Evolutionary conservation across 1,284 basidiomycete genomes (phyloP).

Genomic region (Trametes versicolor): DNA sequence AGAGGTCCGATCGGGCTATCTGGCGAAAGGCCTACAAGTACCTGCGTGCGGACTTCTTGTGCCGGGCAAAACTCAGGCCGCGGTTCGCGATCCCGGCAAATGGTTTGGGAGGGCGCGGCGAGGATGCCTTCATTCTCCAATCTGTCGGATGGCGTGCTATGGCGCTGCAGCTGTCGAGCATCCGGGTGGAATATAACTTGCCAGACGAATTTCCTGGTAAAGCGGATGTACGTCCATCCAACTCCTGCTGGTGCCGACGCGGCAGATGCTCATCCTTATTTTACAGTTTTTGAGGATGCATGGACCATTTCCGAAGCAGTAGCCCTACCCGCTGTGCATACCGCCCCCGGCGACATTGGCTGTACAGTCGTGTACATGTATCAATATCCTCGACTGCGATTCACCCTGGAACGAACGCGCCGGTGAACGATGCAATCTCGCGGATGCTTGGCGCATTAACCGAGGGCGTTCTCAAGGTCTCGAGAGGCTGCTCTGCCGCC

Average conservation of each 20-base stretch:
- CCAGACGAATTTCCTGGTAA: conserved; percentile 1
- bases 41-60: not conserved
- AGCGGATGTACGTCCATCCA: not conserved
- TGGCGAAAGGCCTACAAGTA: not conserved
- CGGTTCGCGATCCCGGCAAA: not conserved
- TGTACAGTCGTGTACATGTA: too few relatives aligned
- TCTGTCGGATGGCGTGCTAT: conserved; percentile 4
- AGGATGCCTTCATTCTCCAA: not conserved
- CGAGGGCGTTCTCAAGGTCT: too few relatives aligned
- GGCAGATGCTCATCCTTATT: not conserved
- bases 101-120: not conserved
- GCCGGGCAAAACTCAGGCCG: not conserved
- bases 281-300: not conserved
- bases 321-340: too few relatives aligned
- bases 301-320: too few relatives aligned
- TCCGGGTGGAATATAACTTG: not conserved
- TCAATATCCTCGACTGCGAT: too few relatives aligned
- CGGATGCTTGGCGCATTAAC: too few relatives aligned
- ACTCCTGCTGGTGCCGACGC: not conserved
- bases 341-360: too few relatives aligned
- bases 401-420: too few relatives aligned
- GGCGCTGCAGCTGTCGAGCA: not conserved
- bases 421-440: too few relatives aligned
- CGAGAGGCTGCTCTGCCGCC: too few relatives aligned
- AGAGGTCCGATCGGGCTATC: not conserved